Base-by-base conservation (phyloP, 176 grass and related monocot genomes). In the Cocos nucifera region DNA sequence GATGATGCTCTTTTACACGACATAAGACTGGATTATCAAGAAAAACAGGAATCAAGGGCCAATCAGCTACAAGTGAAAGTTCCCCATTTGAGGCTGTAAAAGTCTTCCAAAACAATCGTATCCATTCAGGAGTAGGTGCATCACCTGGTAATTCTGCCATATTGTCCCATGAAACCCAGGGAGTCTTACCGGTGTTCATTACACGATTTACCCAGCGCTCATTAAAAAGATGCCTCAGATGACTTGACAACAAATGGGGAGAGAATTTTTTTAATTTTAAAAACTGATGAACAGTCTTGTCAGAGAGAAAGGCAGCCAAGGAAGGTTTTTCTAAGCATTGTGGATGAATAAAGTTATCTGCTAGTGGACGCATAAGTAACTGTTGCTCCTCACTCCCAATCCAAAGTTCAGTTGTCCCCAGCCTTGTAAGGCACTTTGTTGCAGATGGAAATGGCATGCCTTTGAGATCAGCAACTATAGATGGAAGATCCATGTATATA, bases 31-130 rank as follows among this genome's bases (percentile, higher is more conserved):
- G 72, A 20, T 61, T 67, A 58, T 82, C 59, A 9, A 96, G 62
- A 83, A 87, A 87, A 67, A 83, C 91, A 74, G 91, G 91, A 86
- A 96, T 72, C 64, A 96, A 79, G 61, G 91, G 91, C 91, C 91
- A 96, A 15, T 87, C 86, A 65, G 80, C 82, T 48, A 96, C 32
- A 78, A 96, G 86, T 39, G 77, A 76, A 60, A 96, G 66, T 39
- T 96, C 91, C 27, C 91, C 86, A 19, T 81, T 76, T 68, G 84
- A 69, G 28, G 77, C 82, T 53, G 58, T 82, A 73, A 71, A 90
- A 71, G 66, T 83, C 68, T 81, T 82, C 91, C 91, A 96, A 78
- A 96, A 87, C 65, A 77, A 75, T 79, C 72, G 89, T 24, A 90
- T 80, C 91, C 91, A 96, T 81, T 96, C 77, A 25, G 78, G 60